Evolutionary conservation across 2,329 filamentous ascomycete species (phyloP).

Genomic region (Claviceps cyperi): DNA sequence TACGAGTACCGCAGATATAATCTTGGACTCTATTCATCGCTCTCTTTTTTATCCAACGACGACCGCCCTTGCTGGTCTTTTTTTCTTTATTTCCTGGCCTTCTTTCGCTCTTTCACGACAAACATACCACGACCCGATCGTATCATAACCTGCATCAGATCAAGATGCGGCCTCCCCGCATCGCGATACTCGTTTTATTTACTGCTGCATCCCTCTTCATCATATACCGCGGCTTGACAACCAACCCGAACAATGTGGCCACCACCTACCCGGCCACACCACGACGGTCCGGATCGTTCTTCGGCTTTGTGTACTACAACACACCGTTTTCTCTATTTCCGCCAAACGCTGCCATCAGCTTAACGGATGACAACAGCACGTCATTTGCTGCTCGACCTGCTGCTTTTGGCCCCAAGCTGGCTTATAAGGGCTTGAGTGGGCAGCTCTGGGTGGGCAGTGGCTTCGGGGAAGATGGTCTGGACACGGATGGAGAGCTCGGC

Average conservation of each 20-base stretch:
- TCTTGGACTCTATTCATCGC: neutral
- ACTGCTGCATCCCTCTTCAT: constrained; percentile 39
- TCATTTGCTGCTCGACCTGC: constrained; percentile 90
- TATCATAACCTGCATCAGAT: neutral
- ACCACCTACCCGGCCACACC: constrained; percentile 11
- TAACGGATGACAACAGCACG: constrained; percentile 96
- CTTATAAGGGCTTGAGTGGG: constrained; percentile 63
- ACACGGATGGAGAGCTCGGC: constrained; percentile 71
- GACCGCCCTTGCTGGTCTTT: neutral
- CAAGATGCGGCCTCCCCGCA: constrained; percentile 40
- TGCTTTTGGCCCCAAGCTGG: constrained; percentile 75
- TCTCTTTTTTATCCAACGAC: neutral
- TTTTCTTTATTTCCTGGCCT: neutral
- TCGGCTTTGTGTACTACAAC: constrained; percentile 51
- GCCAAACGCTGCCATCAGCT: constrained; percentile 85
- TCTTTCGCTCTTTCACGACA: neutral
- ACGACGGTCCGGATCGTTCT: constrained; percentile 14
- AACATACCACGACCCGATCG: neutral
- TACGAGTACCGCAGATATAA: neutral
- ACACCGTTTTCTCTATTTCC: constrained; percentile 80
- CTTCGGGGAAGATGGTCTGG: constrained; percentile 65
- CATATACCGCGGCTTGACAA: constrained; percentile 36
- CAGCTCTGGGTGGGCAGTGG: constrained; percentile 89
- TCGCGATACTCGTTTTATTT: constrained; percentile 40
- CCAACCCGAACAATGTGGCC: constrained; percentile 13